These are phyloP conservation scores for Ambrosiella beaveri DNA, from an alignment of 2,329 filamentous ascomycete genomes.

Conservation along the genomic window DNA sequence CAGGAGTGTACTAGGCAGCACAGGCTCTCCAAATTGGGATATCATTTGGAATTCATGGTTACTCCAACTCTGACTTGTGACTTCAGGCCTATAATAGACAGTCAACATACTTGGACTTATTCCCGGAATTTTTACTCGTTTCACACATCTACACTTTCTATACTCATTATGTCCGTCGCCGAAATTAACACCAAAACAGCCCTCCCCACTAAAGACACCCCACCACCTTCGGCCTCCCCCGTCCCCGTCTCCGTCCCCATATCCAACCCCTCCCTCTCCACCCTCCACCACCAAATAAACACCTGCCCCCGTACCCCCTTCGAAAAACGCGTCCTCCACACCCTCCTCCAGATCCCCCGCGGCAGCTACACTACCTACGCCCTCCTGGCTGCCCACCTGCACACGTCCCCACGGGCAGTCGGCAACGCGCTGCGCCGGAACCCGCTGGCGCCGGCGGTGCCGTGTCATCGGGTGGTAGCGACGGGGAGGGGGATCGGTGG, in stretches of 20 bases:
- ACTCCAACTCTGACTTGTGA: no score
- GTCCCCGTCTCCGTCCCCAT: neutral
- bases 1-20: neutral
- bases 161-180: neutral
- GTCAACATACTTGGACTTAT: neutral
- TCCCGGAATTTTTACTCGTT: neutral
- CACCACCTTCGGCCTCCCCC: no score
- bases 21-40: no score
- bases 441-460: constrained; percentile 66
- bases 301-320: constrained; percentile 31
- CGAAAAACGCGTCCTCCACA: constrained; percentile 48
- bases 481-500: constrained; percentile 39
- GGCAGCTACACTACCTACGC: constrained; percentile 67
- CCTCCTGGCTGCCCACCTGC: constrained; percentile 47
- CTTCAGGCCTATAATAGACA: neutral
- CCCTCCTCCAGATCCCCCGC: constrained; percentile 59
- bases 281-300: constrained; percentile 26
- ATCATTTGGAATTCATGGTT: no score
- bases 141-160: neutral
- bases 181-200: neutral
- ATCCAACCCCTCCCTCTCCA: constrained; percentile 15
- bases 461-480: constrained; percentile 67
- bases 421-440: constrained; percentile 63
- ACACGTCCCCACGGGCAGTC: constrained; percentile 57
- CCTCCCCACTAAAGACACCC: neutral